Evolutionary conservation across 2,329 filamentous ascomycete genomes (phyloP).

Genomic region (Phyllosticta capitalensis): DNA sequence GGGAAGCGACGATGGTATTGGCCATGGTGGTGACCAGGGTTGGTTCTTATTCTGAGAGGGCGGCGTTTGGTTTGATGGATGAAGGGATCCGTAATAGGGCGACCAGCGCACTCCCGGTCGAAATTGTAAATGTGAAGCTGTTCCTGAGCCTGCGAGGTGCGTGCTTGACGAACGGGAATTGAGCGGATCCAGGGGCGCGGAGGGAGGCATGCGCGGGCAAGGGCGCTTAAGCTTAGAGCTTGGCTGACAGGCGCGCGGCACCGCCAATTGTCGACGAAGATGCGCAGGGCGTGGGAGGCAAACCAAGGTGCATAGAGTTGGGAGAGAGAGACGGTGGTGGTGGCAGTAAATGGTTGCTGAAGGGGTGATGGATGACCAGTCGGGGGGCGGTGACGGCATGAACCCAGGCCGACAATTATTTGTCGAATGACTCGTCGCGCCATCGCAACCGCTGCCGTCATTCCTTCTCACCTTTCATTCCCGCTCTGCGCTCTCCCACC

Average conservation of each 20-base stretch:
- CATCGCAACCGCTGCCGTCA: neutral
- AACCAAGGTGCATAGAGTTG: neutral
- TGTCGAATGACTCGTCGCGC: neutral
- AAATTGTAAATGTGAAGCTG: neutral
- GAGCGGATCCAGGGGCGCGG: neutral
- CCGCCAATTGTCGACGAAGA: neutral
- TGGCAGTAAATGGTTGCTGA: neutral
- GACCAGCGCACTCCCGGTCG: neutral
- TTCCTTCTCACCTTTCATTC: neutral
- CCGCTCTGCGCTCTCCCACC: neutral
- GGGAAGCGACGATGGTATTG: conserved; percentile 18
- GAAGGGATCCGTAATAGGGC: neutral
- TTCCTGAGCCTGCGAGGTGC: neutral
- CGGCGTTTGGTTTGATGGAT: neutral
- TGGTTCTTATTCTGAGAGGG: neutral
- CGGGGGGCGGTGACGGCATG: neutral
- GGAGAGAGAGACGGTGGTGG: neutral
- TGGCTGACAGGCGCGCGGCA: neutral
- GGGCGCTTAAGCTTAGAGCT: neutral
- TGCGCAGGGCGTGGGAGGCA: neutral
- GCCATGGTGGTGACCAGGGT: conserved; percentile 17
- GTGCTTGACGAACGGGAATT: neutral
- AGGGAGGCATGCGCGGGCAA: neutral
- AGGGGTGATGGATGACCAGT: neutral
- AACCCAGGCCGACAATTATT: neutral